A percentile compares a stretch with the other conserved stretches of the same genome.
Evolutionary conservation across 139 green algal genomes (phyloP).

Genomic region (Chara braunii): DNA sequence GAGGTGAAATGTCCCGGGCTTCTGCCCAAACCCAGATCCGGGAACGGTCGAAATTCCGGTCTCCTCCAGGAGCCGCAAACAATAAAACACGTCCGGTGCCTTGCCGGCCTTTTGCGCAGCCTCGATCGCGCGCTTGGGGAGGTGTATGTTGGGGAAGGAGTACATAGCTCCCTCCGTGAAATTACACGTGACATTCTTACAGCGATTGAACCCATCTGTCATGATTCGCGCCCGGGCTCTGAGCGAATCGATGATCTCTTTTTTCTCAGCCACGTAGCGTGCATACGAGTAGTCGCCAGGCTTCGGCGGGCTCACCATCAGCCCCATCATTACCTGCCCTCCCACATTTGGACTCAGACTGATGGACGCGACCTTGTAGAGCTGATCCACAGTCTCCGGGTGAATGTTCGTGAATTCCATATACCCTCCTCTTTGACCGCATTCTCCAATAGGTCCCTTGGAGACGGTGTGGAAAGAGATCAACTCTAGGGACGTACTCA

Average conservation of each 20-base stretch:
- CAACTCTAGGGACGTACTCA: constrained; percentile 43
- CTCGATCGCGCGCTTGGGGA: constrained; percentile 58
- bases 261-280: constrained; percentile 52
- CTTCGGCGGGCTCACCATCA: constrained; percentile 85
- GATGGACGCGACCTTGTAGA: constrained; percentile 86
- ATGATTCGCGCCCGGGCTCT: constrained; percentile 70
- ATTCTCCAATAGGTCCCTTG: constrained; percentile 85
- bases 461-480: constrained; percentile 78
- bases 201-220: constrained; percentile 61
- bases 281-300: constrained; percentile 70
- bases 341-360: constrained; percentile 83
- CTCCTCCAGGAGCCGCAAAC: constrained; percentile 68
- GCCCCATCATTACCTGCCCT: constrained; percentile 72
- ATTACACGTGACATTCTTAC: constrained; percentile 85
- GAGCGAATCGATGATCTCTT: constrained; percentile 59
- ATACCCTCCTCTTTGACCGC: constrained; percentile 79
- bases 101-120: constrained; percentile 69
- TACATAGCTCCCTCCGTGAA: constrained; percentile 69
- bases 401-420: constrained; percentile 81
- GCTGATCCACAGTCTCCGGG: constrained; percentile 57
- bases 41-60: constrained; percentile 89
- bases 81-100: constrained; percentile 87
- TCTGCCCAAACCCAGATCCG: constrained; percentile 75
- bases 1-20: constrained; percentile 78
- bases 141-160: constrained; percentile 45